A percentile compares a stretch with the other conserved stretches of the same genome.
Evolutionary conservation across 2,329 filamentous ascomycete genomes (phyloP).

Genomic region (Aspergillus sojae): DNA sequence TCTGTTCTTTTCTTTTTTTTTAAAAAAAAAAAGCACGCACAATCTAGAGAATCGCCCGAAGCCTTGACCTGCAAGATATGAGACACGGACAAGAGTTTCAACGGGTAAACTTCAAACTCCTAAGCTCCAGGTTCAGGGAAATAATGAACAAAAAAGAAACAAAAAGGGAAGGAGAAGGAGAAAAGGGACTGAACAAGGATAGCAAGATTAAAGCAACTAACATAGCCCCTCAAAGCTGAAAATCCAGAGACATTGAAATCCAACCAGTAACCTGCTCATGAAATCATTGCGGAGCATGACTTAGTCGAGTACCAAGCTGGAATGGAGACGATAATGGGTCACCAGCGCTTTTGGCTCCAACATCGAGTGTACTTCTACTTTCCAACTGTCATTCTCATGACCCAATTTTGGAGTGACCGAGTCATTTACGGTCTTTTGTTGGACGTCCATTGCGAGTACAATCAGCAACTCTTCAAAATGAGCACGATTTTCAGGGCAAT

Average conservation of each 20-base stretch:
- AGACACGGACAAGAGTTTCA: background rate
- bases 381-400: constrained; percentile 12
- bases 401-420: background rate
- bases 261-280: background rate
- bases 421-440: background rate
- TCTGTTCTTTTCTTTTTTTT: no score
- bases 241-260: background rate
- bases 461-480: constrained; percentile 19
- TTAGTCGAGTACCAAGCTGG: constrained; percentile 16
- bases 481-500: constrained; percentile 21
- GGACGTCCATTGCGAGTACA: constrained; percentile 15
- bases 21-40: no score
- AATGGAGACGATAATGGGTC: constrained; percentile 12
- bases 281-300: background rate
- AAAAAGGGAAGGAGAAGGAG: no score
- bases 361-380: constrained; percentile 1
- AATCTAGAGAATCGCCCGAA: background rate
- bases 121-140: background rate
- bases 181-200: background rate
- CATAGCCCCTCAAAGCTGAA: background rate
- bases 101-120: background rate
- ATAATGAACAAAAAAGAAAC: background rate
- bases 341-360: background rate
- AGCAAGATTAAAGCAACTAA: background rate
- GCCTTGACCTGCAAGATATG: background rate